Conservation (phyloP, 2,329 filamentous ascomycete genomes). For the Venturia oleaginea region DNA sequence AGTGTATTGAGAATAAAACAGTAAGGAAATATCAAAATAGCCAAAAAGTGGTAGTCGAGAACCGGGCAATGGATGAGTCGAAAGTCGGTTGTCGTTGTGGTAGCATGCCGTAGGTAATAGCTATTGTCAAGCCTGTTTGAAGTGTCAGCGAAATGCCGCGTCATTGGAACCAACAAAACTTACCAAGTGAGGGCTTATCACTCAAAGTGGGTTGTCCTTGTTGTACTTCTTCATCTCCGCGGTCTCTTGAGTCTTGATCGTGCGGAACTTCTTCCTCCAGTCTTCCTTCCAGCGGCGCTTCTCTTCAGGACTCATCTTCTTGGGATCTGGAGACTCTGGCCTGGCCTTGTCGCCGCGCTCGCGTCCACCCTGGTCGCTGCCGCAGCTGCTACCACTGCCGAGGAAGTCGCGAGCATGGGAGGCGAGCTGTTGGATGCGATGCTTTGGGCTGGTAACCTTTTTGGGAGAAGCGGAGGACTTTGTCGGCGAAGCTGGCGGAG, state of each 20-base stretch:
- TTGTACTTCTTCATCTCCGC: slow-evolving; percentile 12
- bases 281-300: slow-evolving; percentile 25
- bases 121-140: neutral
- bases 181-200: neutral
- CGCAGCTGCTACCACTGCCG: slow-evolving; percentile 37
- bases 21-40: neutral
- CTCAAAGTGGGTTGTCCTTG: neutral
- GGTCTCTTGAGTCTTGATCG: slow-evolving; percentile 3
- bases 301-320: slow-evolving; percentile 28
- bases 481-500: slow-evolving; percentile 20
- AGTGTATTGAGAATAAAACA: slow-evolving; percentile 1
- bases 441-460: slow-evolving; percentile 8
- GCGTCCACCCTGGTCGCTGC: slow-evolving; percentile 38
- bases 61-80: neutral
- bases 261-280: slow-evolving; percentile 28
- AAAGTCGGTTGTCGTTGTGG: neutral
- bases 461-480: slow-evolving; percentile 23
- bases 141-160: neutral
- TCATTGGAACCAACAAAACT: neutral
- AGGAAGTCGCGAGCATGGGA: slow-evolving; percentile 24
- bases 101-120: neutral
- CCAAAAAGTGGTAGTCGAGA: neutral
- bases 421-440: slow-evolving; percentile 21
- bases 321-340: slow-evolving; percentile 12
- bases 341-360: slow-evolving; percentile 29